Conservation (phyloP, 208 protist species). For the Porcisia deanei region DNA sequence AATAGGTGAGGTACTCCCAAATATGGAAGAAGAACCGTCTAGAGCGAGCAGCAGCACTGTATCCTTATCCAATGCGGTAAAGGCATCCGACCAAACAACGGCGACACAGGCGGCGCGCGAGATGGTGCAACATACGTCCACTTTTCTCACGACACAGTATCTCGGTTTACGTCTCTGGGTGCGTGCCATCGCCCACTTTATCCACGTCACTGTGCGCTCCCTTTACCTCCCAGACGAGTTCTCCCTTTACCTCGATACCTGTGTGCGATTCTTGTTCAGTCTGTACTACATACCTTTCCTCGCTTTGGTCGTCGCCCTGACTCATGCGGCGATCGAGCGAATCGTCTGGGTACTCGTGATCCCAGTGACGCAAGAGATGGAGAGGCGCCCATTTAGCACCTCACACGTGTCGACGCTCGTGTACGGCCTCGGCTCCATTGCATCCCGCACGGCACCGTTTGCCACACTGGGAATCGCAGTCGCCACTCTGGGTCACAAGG, state of each 20-base stretch:
- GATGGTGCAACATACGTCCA: background rate
- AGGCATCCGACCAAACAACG: background rate
- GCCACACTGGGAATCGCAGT: conserved; percentile 56
- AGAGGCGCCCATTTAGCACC: conserved; percentile 61
- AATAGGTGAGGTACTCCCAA: background rate
- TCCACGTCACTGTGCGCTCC: conserved; percentile 52
- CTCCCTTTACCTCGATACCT: conserved; percentile 64
- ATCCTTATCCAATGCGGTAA: background rate
- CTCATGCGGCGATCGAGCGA: conserved; percentile 79
- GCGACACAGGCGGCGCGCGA: background rate
- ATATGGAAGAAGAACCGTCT: background rate
- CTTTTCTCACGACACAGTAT: background rate
- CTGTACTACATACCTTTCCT: conserved; percentile 80
- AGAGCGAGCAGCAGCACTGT: background rate
- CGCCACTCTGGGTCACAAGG: conserved; percentile 74
- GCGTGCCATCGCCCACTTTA: conserved; percentile 17
- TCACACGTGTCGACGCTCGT: conserved; percentile 57
- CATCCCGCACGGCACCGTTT: conserved; percentile 64
- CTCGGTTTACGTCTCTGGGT: conserved; percentile 9
- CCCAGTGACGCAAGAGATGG: conserved; percentile 81
- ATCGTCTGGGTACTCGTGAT: conserved; percentile 86
- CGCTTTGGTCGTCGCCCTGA: conserved; percentile 60
- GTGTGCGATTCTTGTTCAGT: conserved; percentile 68
- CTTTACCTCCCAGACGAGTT: conserved; percentile 79
- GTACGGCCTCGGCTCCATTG: conserved; percentile 57